Base-by-base conservation (phyloP, 129 eudicot species). In the Daucus carota region DNA sequence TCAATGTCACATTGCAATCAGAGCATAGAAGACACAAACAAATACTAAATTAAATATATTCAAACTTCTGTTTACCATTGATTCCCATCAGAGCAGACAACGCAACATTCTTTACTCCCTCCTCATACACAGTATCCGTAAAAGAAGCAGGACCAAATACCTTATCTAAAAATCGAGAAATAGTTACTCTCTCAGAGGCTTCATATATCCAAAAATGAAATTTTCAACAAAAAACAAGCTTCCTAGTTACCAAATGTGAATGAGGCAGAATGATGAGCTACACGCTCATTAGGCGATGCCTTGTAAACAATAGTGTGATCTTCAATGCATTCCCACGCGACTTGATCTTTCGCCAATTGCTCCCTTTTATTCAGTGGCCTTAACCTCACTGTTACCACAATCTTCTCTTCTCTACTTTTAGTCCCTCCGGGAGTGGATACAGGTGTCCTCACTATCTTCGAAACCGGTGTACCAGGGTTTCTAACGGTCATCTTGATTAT, bases 71-170 rank as follows among this genome's bases (percentile, higher is more conserved):
- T 34, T 78, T 86, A 93, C 98, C 98, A 83, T 93, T 93, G 46
- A 93, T 93, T 80, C 98, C 98, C 96, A 87, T 87, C 70, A 93
- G 54, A 72, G 97, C 89, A 78, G 98, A 93, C 76, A 93, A 87
- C 26, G 98, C 98, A 77, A 93, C 97, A 29, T 83, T 86, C 80
- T 91, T 93, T 33, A 91, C 98, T 74, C 97, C 97, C 4, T 93
- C 95, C 81, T 90, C 98, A 59, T 93, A 93, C 17, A 93, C 97
- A 10, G 75, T 34, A 74, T 91, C 96, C 18, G 97, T 93, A 20
- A 88, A 8, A 60, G 80, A 47, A 74, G 83, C 82, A 26, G 98
- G 97, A 63, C 97, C 97, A 82, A 93, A 93, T 26, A 93, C 98
- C 82, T 84, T 86, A 83, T 91, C 98, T 93, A 91, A 60, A 73